These are phyloP conservation scores for Phlegmacium glaucopus DNA, from an alignment of 768 basidiomycete genomes.

Conservation along the genomic window DNA sequence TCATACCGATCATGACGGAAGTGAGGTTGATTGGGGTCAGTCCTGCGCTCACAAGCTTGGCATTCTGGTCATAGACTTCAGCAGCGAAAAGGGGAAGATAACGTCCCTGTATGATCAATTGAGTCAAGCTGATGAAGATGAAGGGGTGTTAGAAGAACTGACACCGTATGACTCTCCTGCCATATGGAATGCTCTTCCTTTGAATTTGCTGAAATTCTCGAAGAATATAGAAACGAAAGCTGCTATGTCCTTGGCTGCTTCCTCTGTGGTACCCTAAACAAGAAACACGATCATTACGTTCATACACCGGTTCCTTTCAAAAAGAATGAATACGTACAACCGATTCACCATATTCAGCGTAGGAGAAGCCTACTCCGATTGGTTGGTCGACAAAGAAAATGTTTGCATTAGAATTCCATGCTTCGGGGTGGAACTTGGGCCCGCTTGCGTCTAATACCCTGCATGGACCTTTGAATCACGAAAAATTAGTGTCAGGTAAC, in stretches of 20 bases:
- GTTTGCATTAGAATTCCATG: slow-evolving; percentile 69
- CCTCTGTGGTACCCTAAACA: slow-evolving; percentile 56
- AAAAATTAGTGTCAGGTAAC: too few species aligned
- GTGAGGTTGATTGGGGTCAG: slow-evolving; percentile 60
- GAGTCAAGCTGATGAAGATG: background rate
- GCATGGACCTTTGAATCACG: slow-evolving; percentile 55
- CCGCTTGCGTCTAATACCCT: slow-evolving; percentile 49
- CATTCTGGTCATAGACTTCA: slow-evolving; percentile 74
- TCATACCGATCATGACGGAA: slow-evolving; percentile 66
- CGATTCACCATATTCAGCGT: slow-evolving; percentile 60
- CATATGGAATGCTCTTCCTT: slow-evolving; percentile 63
- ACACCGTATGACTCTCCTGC: slow-evolving; percentile 79
- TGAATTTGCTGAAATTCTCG: slow-evolving; percentile 68
- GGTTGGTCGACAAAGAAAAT: slow-evolving; percentile 65
- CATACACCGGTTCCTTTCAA: background rate
- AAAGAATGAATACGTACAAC: slow-evolving; percentile 33
- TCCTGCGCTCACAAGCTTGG: slow-evolving; percentile 44
- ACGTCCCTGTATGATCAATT: slow-evolving; percentile 43
- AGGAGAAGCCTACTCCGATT: slow-evolving; percentile 59
- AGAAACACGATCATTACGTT: background rate
- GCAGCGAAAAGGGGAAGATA: slow-evolving; percentile 76
- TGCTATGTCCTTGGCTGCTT: slow-evolving; percentile 68
- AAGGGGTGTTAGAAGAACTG: slow-evolving; percentile 13
- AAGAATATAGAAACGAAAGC: slow-evolving; percentile 73
- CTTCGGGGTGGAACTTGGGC: slow-evolving; percentile 51